Evolutionary conservation across 495 filamentous ascomycete genomes (phyloP).

Genomic region (Cairneyella variabilis): DNA sequence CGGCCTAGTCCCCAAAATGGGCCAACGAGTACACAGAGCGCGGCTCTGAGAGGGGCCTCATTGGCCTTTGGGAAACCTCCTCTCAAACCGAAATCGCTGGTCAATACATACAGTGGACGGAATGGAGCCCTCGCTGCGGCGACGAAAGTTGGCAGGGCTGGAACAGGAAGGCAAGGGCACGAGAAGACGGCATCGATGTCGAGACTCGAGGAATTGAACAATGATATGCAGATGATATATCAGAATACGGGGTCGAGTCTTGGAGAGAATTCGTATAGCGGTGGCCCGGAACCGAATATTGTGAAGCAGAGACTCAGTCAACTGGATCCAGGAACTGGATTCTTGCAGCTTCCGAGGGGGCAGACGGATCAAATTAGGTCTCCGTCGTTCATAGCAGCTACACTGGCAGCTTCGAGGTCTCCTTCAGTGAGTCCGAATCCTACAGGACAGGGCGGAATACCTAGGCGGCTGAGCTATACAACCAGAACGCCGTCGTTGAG

Average conservation of each 20-base stretch:
- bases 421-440: slow-evolving; percentile 36
- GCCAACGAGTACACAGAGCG: neutral
- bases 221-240: neutral
- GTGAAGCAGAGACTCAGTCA: slow-evolving; percentile 13
- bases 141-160: slow-evolving; percentile 8
- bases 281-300: slow-evolving; percentile 2
- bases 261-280: slow-evolving; percentile 1
- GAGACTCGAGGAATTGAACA: neutral
- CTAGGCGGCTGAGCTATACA: slow-evolving; percentile 3
- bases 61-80: slow-evolving; percentile 24
- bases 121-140: slow-evolving; percentile 24
- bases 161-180: neutral
- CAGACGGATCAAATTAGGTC: slow-evolving; percentile 30
- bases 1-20: neutral
- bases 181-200: neutral
- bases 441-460: slow-evolving; percentile 12
- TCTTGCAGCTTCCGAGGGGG: slow-evolving; percentile 9
- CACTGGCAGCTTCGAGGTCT: slow-evolving; percentile 50
- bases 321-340: slow-evolving; percentile 8
- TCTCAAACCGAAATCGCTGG: slow-evolving; percentile 26
- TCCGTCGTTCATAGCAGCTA: slow-evolving; percentile 52
- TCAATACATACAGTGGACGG: slow-evolving; percentile 9
- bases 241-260: slow-evolving; percentile 17
- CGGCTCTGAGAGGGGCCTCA: slow-evolving; percentile 23
- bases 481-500: slow-evolving; percentile 15